Evolutionary conservation across 1,139 yeast species (phyloP).

Genomic region (Taphrina confusa): DNA sequence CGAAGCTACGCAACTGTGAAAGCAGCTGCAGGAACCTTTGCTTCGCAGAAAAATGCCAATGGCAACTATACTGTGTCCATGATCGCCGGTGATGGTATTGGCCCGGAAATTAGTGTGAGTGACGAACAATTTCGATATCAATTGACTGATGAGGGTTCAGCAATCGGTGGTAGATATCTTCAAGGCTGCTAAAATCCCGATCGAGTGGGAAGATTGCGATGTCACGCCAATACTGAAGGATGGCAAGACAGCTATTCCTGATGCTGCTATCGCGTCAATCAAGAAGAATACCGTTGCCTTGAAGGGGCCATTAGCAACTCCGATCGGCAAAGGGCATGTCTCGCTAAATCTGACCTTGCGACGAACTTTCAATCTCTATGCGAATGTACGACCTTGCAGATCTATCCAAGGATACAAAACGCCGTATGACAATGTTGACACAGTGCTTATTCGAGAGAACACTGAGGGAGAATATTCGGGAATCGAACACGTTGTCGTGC

Average conservation of each 20-base stretch:
- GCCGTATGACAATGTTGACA: slow-evolving; percentile 90
- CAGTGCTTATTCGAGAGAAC: slow-evolving; percentile 96
- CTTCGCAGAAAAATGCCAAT: slow-evolving; percentile 58
- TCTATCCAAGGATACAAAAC: slow-evolving; percentile 91
- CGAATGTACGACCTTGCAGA: slow-evolving; percentile 97
- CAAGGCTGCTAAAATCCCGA: slow-evolving; percentile 72
- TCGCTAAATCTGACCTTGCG: slow-evolving; percentile 95
- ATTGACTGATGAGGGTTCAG: background rate
- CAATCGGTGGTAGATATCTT: slow-evolving; percentile 40
- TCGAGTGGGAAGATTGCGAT: slow-evolving; percentile 96
- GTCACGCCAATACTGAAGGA: slow-evolving; percentile 90
- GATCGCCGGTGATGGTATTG: slow-evolving; percentile 97
- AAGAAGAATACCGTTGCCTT: slow-evolving; percentile 90
- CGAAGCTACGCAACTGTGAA: slow-evolving; percentile 29
- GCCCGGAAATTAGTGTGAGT: slow-evolving; percentile 75
- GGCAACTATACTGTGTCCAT: slow-evolving; percentile 79
- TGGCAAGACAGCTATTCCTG: slow-evolving; percentile 93
- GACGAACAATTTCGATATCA: no score
- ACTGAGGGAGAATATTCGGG: slow-evolving; percentile 99
- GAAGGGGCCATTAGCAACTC: slow-evolving; percentile 97
- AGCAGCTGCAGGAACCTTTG: slow-evolving; percentile 56
- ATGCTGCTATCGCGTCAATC: slow-evolving; percentile 87
- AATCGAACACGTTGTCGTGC: slow-evolving; percentile 95
- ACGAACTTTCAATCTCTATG: slow-evolving; percentile 88
- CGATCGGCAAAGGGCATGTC: slow-evolving; percentile 97